Conservation (phyloP, 2,329 filamentous ascomycete genomes). For the Albophoma yamanashiensis region DNA sequence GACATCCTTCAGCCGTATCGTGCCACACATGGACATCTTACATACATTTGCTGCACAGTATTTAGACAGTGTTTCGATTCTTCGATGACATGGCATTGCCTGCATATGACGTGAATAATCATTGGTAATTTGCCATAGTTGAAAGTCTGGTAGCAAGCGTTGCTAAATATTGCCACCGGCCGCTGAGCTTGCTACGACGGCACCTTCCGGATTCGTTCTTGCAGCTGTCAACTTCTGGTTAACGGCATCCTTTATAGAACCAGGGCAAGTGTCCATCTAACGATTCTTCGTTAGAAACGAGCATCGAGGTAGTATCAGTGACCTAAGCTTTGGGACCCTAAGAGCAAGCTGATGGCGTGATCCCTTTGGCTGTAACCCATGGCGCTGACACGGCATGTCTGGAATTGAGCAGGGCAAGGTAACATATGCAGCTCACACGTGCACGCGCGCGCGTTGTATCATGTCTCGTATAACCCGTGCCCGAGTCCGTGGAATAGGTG, state of each 20-base stretch:
- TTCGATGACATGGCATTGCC: background rate
- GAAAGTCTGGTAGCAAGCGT: background rate
- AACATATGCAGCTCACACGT: background rate
- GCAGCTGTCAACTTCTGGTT: background rate
- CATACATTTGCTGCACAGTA: background rate
- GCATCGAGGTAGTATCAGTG: background rate
- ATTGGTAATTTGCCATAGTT: background rate
- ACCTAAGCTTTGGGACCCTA: background rate
- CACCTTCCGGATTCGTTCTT: background rate
- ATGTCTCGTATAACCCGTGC: background rate
- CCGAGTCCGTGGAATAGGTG: background rate
- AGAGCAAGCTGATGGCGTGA: background rate
- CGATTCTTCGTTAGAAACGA: background rate
- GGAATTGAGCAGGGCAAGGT: background rate
- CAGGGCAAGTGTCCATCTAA: background rate
- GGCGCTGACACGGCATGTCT: background rate
- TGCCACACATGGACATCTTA: background rate
- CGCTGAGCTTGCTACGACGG: background rate
- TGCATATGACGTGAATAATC: background rate
- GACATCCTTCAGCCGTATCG: background rate
- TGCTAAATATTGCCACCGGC: background rate
- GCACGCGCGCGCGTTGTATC: background rate
- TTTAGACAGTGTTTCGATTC: background rate
- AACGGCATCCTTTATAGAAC: background rate
- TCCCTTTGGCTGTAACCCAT: background rate